Base-by-base conservation (phyloP, 2,329 filamentous ascomycete genomes). In the Verticillium nonalfalfae region DNA sequence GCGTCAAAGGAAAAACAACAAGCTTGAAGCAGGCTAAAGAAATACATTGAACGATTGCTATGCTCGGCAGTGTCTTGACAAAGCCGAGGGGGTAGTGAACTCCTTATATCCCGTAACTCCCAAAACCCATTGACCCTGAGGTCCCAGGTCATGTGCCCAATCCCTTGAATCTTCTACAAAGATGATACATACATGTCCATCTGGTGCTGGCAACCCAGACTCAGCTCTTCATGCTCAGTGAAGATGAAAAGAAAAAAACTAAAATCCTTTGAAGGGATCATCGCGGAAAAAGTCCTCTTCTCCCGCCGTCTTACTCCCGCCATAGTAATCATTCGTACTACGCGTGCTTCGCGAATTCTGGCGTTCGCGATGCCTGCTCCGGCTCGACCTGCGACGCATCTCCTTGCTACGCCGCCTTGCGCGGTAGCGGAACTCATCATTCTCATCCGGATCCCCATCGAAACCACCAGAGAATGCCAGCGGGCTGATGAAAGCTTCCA, bases 401-500 rank as follows among this genome's bases (percentile, higher is more conserved):
- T 86, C 84, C 69, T 85, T 85, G 72, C 82, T 86, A 39, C 83
- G 76, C 61, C 82, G 74, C 10, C 84, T 76, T 4, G 77, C 76
- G 5, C 76, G 72, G 56, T 79, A 76, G 58, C 77, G 74, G 63
- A 78, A 75, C 64, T 85, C 82, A 31, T 84, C 81, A 26, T 76
- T 72, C 64, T 84, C 82, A 60, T 81, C 77, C 0, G 78, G 75
- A 52, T 77, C 73, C 13, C 82, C 80, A 13, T 77, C 75, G 59
- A 80, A 76, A 7, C 45, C 45, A 34, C 77, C 76, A 2, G 76
- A 76, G 63, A 80, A 78, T 1, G 83, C 78, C 11, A 88, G 72
- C 0, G 86, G 86, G 67, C 81, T 86, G 67, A 99, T 96, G 73
- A 98, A 99, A 0, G 95, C 95, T 74, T 98, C 94, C 94, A 99